Evolutionary conservation across 768 basidiomycete species (phyloP).

Genomic region (Mycena venus): DNA sequence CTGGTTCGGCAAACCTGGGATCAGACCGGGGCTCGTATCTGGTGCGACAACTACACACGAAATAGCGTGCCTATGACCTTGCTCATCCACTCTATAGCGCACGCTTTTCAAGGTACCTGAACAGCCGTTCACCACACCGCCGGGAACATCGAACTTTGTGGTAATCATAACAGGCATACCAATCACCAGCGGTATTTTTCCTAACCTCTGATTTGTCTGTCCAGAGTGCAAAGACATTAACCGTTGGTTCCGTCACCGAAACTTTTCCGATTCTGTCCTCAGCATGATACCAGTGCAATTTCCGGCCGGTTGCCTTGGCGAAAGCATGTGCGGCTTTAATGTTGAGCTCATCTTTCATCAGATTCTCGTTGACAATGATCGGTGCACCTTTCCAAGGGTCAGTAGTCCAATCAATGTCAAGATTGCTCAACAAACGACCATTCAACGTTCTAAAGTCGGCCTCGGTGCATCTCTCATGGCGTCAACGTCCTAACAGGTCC

Average conservation of each 20-base stretch:
- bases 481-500: neutral
- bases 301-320: neutral
- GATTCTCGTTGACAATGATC: neutral
- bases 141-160: slow-evolving; percentile 43
- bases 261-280: neutral
- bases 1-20: slow-evolving; percentile 30
- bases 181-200: slow-evolving; percentile 40
- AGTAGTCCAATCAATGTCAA: neutral
- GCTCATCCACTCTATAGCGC: slow-evolving; percentile 28
- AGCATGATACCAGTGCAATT: slow-evolving; percentile 1
- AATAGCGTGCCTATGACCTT: slow-evolving; percentile 30
- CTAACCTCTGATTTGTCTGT: slow-evolving; percentile 34
- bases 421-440: slow-evolving; percentile 1
- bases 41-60: slow-evolving; percentile 36
- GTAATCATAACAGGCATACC: slow-evolving; percentile 48
- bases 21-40: neutral
- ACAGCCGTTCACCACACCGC: slow-evolving; percentile 44
- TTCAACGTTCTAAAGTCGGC: slow-evolving; percentile 33
- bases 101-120: slow-evolving; percentile 29
- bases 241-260: neutral
- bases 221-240: slow-evolving; percentile 9
- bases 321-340: neutral
- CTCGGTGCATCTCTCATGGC: slow-evolving; percentile 29
- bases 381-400: slow-evolving; percentile 15
- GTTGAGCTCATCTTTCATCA: neutral